Base-by-base conservation (phyloP, 2,329 filamentous ascomycete genomes). In the Fusarium sp. region DNA sequence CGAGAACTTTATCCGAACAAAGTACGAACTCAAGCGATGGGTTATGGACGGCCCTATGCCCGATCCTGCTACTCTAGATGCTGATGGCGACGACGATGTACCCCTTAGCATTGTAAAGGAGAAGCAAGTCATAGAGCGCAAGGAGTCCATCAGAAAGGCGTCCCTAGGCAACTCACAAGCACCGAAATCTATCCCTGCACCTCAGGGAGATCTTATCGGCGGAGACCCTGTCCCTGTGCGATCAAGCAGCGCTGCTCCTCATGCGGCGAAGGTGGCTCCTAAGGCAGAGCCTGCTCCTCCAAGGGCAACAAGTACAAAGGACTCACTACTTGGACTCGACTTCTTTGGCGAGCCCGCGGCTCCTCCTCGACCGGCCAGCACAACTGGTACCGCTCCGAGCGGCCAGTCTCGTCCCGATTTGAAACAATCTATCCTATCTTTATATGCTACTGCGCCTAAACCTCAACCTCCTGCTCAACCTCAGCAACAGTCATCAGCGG, bases 1-100 rank as follows among this genome's bases (percentile, higher is more conserved):
- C 78, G 96, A 99, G 88, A 99, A 98, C 87, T 99, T 99, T 81
- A 98, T 99, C 79, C 92, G 96, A 76, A 99, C 97, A 64, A 99
- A 99, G 84, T 99, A 99, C 83, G 96, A 99, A 83, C 93, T 96
- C 61, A 98, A 98, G 89, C 90, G 97, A 85, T 99, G 96, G 96
- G 93, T 95, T n/a, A 98, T 98, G 95, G 96, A 99, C 70, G 96
- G 96, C 4, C 91, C 91, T 10, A 96, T 97, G 81, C 97, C 97
- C 10, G 95, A 98, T 81, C 96, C 97, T n/a, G 89, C 94, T 7
- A 94, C 93, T 4, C 84, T 99, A 58, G 94, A 97, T 81, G 90
- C 86, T 20, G 93, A 94, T 22, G 95, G 91, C 61, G 96, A 98
- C 79, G 95, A 98, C 76, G 95, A 98, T 82, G 91, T 92, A 22